phyloP scores from a whole-genome alignment of 2,329 filamentous ascomycete species.

The Cercospora janseana region DNA sequence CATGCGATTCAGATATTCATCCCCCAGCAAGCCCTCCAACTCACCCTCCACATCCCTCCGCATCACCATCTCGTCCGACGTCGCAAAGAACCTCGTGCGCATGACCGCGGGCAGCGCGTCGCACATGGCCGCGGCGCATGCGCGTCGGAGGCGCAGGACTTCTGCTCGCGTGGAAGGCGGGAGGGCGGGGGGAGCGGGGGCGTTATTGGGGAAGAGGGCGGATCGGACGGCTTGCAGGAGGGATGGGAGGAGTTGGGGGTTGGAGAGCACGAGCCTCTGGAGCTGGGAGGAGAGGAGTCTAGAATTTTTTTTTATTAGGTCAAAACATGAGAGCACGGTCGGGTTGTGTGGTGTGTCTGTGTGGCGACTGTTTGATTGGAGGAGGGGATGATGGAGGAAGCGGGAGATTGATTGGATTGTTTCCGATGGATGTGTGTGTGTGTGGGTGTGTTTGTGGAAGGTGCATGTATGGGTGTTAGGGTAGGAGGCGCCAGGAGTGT shows the following conservation, averaged over 20 bases:
- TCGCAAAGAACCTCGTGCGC: constrained; percentile 46
- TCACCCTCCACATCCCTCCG: constrained; percentile 49
- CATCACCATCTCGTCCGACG: constrained; percentile 29
- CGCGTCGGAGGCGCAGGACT: constrained; percentile 61
- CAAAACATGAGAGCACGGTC: constrained; percentile 19
- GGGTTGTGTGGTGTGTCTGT: background rate
- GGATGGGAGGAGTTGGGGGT: constrained; percentile 44
- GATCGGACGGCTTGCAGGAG: constrained; percentile 68
- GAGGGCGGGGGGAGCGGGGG: constrained; percentile 63
- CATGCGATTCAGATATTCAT: constrained; percentile 90
- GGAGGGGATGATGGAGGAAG: no score
- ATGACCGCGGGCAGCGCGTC: constrained; percentile 49
- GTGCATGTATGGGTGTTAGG: no score
- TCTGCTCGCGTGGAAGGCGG: constrained; percentile 60
- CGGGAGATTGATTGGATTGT: constrained; percentile 1
- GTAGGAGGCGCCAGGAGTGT: no score
- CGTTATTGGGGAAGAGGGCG: constrained; percentile 83
- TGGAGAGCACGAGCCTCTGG: constrained; percentile 40
- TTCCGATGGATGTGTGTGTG: no score
- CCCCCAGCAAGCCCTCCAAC: constrained; percentile 67
- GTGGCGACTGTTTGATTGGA: background rate
- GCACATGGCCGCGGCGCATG: constrained; percentile 62
- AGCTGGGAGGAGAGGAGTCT: constrained; percentile 50
- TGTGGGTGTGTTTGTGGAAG: background rate
- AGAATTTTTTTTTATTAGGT: no score